phyloP scores from a whole-genome alignment of 371 early-diverging fungal species.

The Massospora cicadina region DNA sequence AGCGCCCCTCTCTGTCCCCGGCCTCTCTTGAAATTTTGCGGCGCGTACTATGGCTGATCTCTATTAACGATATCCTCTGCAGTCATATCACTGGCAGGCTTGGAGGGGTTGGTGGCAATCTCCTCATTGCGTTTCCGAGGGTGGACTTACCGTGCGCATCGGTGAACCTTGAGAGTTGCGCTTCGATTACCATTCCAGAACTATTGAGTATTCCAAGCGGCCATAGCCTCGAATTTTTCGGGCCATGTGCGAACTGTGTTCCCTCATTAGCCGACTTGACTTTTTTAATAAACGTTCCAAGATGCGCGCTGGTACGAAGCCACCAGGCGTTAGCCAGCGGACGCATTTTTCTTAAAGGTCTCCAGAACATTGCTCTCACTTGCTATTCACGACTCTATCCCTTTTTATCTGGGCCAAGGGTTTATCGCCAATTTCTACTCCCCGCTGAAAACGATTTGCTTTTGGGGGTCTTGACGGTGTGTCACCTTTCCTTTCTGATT shows the following conservation, averaged over 20 bases:
- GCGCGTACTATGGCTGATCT: neutral
- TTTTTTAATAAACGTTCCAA: neutral
- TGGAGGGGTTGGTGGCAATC: neutral
- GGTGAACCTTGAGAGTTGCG: neutral
- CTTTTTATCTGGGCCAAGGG: neutral
- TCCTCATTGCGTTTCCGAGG: neutral
- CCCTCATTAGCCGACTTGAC: neutral
- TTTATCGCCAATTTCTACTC: neutral
- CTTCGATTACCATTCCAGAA: neutral
- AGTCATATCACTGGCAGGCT: neutral
- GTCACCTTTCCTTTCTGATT: neutral
- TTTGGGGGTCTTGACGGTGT: neutral
- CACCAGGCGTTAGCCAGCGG: neutral
- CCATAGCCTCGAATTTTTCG: neutral
- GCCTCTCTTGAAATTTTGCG: neutral
- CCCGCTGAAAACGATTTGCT: constrained; percentile 1
- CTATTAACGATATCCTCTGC: neutral
- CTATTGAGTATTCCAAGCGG: neutral
- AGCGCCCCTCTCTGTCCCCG: neutral
- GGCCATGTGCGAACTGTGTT: neutral
- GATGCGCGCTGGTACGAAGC: neutral
- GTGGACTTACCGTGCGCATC: neutral
- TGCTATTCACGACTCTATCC: neutral
- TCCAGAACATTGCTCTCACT: neutral
- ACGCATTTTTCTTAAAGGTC: neutral